A percentile compares a stretch with the other conserved stretches of the same genome.
These are phyloP conservation scores for Chamaecyparis obtusa DNA, from an alignment of 75 land plant species.

Conservation along the genomic window DNA sequence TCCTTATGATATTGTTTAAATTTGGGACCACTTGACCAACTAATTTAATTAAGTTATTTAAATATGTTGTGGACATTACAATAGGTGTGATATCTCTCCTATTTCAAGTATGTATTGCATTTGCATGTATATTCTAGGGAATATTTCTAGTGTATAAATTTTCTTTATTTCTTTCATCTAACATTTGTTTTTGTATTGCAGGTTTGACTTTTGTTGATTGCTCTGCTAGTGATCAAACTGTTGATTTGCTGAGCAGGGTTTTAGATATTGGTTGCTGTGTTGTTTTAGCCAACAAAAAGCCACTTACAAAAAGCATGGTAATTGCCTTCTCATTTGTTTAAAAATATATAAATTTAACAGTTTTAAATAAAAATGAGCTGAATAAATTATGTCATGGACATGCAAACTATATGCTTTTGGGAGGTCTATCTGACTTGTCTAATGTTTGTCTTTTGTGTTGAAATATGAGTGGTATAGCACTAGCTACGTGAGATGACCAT, in stretches of 20 bases:
- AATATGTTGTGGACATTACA: too few species aligned
- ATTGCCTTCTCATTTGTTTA: background rate
- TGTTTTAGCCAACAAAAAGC: conserved; percentile 88
- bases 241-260: conserved; percentile 31
- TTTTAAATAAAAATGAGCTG: background rate
- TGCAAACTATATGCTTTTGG: background rate
- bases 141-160: background rate
- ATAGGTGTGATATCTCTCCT: background rate
- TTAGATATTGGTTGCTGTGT: conserved; percentile 57
- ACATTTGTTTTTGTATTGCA: conserved; percentile 17
- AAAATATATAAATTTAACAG: background rate
- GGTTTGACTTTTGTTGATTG: conserved; percentile 78
- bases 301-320: conserved; percentile 67
- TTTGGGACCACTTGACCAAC: too few species aligned
- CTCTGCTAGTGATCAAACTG: conserved; percentile 75
- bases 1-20: too few species aligned
- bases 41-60: too few species aligned
- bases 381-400: background rate
- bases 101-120: background rate
- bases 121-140: background rate
- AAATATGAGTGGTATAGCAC: background rate
- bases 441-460: background rate
- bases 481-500: background rate
- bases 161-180: background rate
- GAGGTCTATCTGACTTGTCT: background rate